Base-by-base conservation (phyloP, 1,139 yeast species). In the Taphrina pruni region DNA sequence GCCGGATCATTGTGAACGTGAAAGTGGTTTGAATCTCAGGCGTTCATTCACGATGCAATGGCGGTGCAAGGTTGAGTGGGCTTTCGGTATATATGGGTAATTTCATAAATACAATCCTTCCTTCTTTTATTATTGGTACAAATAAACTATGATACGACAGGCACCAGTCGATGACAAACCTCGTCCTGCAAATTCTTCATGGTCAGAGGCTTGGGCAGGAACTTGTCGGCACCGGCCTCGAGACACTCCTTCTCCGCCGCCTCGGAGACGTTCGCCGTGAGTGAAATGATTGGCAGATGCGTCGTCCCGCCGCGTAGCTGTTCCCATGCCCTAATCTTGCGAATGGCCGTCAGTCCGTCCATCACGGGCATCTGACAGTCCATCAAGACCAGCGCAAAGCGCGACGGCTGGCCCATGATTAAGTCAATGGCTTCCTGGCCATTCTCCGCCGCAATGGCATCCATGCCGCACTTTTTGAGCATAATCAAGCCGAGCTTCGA, bases 351-450 rank as follows among this genome's bases (percentile, higher is more conserved):
- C 57, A 93, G 79, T 1, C 99, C 99, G 77, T 92, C 96, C 73
- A 90, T 83, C 74, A 85, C 87, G 1, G 98, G 99, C 99, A 94
- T 94, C 78, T 92, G 97, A 66, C 94, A 91, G 79, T 94, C 99
- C 98, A 94, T 93, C 76, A 94, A 89, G 7, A 94, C 86, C 67
- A 94, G 79, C 75, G 90, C 94, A 77, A 83, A 91, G 57, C 74
- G 75, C 6, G 74, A 70, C 8, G 66, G 60, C 11, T 52, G 36
- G 2, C 79, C 78, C 21, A 76, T 75, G 17, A 79, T 82, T 68
- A 82, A 79, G 2, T 86, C 86, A 54, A 91, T 86, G 0, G 96
- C 97, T 73, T 90, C 95, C 54, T 86, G 87, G n/a, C 99, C 98
- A 78, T 93, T 94, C 72, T 88, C 85, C 0, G 96, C 97, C 78